Evolutionary conservation across 2,329 filamentous ascomycete species (phyloP).

Genomic region (Diplocarpon mali): DNA sequence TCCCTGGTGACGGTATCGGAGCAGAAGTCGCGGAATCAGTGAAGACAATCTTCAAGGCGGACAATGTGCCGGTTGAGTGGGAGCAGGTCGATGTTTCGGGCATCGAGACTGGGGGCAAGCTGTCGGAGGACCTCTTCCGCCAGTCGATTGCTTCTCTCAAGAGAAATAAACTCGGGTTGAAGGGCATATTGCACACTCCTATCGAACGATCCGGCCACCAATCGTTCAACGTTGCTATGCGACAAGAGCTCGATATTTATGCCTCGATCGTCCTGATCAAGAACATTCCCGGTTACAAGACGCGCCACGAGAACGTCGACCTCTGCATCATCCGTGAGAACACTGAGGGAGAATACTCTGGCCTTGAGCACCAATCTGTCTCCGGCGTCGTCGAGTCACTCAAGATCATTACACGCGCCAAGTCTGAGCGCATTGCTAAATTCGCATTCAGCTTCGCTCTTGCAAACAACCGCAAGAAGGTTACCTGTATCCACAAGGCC

Average conservation of each 20-base stretch:
- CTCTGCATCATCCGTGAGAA: conserved; percentile 99
- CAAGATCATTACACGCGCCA: conserved; percentile 98
- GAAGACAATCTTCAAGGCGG: conserved; percentile 98
- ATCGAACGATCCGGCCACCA: conserved; percentile 95
- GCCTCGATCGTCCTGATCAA: conserved; percentile 96
- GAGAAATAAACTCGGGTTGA: conserved; percentile 97
- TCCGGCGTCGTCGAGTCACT: conserved; percentile 94
- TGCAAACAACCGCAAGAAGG: conserved; percentile 98
- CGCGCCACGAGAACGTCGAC: conserved; percentile 93
- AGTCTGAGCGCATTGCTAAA: conserved; percentile 98
- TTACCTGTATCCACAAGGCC: conserved; percentile 99
- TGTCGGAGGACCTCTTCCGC: conserved; percentile 89
- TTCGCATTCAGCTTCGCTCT: conserved; percentile 97
- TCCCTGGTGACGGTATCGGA: conserved; percentile 97
- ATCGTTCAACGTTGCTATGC: conserved; percentile 98
- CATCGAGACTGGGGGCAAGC: conserved; percentile 70
- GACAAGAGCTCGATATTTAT: conserved; percentile 99
- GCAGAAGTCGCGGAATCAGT: conserved; percentile 96
- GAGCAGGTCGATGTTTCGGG: conserved; percentile 95
- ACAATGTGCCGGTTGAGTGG: conserved; percentile 98
- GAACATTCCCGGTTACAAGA: conserved; percentile 98
- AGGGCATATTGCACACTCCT: conserved; percentile 97
- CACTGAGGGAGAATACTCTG: conserved; percentile 99
- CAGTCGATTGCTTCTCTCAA: conserved; percentile 91
- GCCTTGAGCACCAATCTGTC: conserved; percentile 96